Percentiles rank a stretch among this genome's conserved stretches.
Conservation (phyloP, 2,329 filamentous ascomycete genomes). For the Beauveria rudraprayagi region DNA sequence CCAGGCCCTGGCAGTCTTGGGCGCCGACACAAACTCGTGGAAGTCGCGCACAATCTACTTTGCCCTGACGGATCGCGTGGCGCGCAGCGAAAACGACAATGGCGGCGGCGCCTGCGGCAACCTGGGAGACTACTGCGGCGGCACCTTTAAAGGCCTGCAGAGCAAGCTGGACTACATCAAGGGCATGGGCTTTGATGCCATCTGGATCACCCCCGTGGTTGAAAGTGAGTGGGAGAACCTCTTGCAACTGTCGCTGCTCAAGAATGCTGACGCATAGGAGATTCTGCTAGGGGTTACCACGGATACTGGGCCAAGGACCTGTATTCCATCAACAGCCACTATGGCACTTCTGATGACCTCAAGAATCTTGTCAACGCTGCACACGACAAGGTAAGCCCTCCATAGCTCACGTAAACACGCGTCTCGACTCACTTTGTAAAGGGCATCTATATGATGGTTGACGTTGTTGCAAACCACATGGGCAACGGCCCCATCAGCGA, state of each 20-base stretch:
- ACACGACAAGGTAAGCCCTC: conserved; percentile 42
- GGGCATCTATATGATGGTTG: conserved; percentile 49
- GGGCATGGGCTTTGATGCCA: conserved; percentile 50
- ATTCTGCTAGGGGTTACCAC: conserved; percentile 39
- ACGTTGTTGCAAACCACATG: conserved; percentile 53
- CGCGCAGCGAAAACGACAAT: conserved; percentile 33
- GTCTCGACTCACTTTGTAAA: conserved; percentile 8
- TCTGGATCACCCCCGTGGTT: conserved; percentile 53
- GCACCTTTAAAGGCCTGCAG: conserved; percentile 50
- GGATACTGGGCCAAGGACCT: conserved; percentile 48
- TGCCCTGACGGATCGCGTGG: conserved; percentile 49
- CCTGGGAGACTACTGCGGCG: conserved; percentile 48
- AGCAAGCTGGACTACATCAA: conserved; percentile 56
- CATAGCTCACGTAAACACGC: background rate
- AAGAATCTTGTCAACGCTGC: conserved; percentile 46
- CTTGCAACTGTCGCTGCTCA: background rate
- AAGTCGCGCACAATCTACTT: conserved; percentile 51
- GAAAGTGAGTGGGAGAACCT: conserved; percentile 24
- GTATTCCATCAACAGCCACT: conserved; percentile 46
- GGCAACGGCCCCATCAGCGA: conserved; percentile 42
- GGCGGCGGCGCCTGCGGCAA: conserved; percentile 34
- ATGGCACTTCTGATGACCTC: conserved; percentile 52
- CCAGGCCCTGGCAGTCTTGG: conserved; percentile 14
- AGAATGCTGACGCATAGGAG: conserved; percentile 15
- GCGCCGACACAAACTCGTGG: conserved; percentile 36